Percentiles rank a stretch among this genome's conserved stretches.
phyloP scores from a whole-genome alignment of 371 early-diverging fungal genomes.

The Mortierella sp. region DNA sequence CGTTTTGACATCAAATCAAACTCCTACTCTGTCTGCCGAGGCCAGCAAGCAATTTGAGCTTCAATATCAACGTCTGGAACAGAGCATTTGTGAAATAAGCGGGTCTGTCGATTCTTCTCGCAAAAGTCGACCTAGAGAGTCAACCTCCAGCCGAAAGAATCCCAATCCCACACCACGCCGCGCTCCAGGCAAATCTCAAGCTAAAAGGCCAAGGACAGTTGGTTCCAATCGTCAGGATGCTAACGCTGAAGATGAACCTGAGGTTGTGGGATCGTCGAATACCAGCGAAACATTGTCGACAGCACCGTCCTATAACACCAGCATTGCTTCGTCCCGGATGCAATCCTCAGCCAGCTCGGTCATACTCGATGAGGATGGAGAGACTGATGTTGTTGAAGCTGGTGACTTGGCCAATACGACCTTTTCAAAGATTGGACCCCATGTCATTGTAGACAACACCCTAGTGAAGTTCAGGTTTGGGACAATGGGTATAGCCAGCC shows the following conservation, averaged over 20 bases:
- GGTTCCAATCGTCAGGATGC: no score
- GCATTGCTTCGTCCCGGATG: background rate
- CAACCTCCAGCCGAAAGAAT: no score
- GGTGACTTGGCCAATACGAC: background rate
- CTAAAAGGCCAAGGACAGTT: background rate
- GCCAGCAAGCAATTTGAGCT: background rate
- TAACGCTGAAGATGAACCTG: background rate
- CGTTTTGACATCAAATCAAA: no score
- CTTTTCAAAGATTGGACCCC: no score
- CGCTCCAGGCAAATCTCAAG: background rate
- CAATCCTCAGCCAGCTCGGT: conserved; percentile 12
- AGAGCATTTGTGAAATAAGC: background rate
- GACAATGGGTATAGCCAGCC: no score
- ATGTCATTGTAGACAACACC: no score
- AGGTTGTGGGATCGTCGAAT: background rate
- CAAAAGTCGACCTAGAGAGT: no score
- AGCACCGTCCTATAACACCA: conserved; percentile 1
- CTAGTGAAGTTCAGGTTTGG: no score
- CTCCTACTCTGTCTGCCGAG: no score
- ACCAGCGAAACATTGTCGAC: background rate
- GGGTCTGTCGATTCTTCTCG: background rate
- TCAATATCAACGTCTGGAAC: background rate
- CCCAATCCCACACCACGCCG: background rate
- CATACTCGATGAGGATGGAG: conserved; percentile 1
- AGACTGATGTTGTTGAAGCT: background rate